Evolutionary conservation across 371 early-diverging fungal species (phyloP).

Genomic region (Rhizopus microsporus): DNA sequence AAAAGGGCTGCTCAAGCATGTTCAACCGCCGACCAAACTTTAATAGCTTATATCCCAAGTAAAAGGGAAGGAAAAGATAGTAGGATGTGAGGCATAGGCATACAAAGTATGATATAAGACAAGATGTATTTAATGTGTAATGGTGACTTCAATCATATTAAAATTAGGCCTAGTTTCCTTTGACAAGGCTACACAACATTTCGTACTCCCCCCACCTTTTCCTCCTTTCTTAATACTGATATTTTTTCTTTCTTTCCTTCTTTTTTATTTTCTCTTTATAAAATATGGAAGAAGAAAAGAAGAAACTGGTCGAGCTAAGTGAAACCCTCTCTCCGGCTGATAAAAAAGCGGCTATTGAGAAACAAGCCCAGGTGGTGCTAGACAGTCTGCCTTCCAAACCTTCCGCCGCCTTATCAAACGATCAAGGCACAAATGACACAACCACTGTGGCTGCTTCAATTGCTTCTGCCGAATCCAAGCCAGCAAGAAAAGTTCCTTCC

Average conservation of each 20-base stretch:
- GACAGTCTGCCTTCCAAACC: conserved; percentile 20
- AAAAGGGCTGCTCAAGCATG: no score
- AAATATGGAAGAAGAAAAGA: conserved; percentile 13
- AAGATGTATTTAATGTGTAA: background rate
- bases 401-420: conserved; percentile 16
- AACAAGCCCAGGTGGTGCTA: conserved; percentile 23
- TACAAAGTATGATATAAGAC: background rate
- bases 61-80: no score
- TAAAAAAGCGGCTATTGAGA: conserved; percentile 22
- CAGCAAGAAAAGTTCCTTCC: conserved; percentile 5
- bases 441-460: conserved; percentile 9
- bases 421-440: conserved; percentile 29
- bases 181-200: conserved; percentile 1
- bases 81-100: background rate
- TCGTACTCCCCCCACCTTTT: background rate
- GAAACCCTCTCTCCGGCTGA: conserved; percentile 22
- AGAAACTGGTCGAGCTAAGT: conserved; percentile 7
- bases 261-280: conserved; percentile 4
- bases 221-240: background rate
- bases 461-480: conserved; percentile 23
- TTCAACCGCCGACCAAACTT: no score
- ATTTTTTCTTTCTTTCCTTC: conserved; percentile 10
- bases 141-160: background rate
- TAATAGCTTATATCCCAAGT: no score
- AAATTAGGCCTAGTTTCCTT: background rate